Base-by-base conservation (phyloP, 164 flowering plant genomes). In the Vitis labrusca region DNA sequence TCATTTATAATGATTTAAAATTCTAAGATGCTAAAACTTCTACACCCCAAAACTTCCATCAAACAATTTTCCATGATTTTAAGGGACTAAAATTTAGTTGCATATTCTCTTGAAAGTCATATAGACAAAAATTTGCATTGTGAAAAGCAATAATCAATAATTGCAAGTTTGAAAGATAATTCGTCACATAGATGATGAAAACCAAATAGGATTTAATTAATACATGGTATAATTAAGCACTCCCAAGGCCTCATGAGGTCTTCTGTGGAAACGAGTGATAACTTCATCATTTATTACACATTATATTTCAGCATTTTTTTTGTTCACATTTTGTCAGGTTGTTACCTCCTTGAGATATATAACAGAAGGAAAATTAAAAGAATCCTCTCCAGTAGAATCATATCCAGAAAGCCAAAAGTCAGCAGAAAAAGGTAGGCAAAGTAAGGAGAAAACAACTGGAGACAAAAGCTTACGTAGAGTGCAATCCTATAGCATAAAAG, bases 301-400 rank as follows among this genome's bases (percentile, higher is more conserved):
- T 13, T 10, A n/a, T 53, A 53, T 53, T n/a, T n/a, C 12, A 44
- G 8, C 19, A 37, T 8, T 37, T 44, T 29, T 13, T 27, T 60
- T 11, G 10, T 19, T 32, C 63, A 60, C 63, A 6, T 32, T n/a
- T 8, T 10, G 55, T 54, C 69, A 66, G 69, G 69, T 66, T 23
- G 69, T 55, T 11, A 30, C 49, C 15, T 50, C 69, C 29, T 13
- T 66, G 51, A 60, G 53, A 66, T 66, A 27, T 27, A 55, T 66
- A 54, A 14, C 61, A 54, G 50, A 66, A 5, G 32, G 69, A 13
- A 15, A 55, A 13, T 32, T 55, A 5, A 49, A 66, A 37, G 50
- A 54, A 11, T 9, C 44, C 15, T 2, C 44, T 32, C 59, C 69
- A 8, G 14, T 10, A 2, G 55, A 37, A 66, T 63, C 66, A 23